Evolutionary conservation across 345 rosid species (phyloP).

Genomic region (Zanthoxylum bungeanum): DNA sequence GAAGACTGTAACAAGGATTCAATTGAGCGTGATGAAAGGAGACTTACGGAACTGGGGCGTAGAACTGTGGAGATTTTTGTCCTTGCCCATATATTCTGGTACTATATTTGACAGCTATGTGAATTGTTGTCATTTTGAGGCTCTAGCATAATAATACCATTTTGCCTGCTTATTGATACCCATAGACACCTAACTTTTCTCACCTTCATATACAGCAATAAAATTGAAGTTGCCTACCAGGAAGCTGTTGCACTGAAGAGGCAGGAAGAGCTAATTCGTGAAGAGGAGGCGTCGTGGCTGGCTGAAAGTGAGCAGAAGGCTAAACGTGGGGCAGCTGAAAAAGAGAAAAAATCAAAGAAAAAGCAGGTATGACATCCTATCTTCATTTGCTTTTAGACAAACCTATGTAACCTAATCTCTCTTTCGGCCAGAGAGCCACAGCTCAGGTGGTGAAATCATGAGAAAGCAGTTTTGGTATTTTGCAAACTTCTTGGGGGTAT

Average conservation of each 20-base stretch:
- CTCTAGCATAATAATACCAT: neutral
- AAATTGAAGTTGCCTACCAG: conserved; percentile 89
- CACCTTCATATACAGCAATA: conserved; percentile 49
- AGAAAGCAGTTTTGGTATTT: neutral
- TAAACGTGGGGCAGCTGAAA: conserved; percentile 62
- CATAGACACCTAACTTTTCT: conserved; percentile 14
- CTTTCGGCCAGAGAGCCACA: neutral
- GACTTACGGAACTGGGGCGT: conserved; percentile 87
- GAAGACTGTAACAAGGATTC: conserved; percentile 80
- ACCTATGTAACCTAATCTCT: neutral
- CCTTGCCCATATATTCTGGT: conserved; percentile 92
- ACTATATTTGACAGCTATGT: conserved; percentile 12
- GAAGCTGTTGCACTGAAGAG: conserved; percentile 88
- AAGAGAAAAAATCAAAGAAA: conserved; percentile 88
- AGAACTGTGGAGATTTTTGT: conserved; percentile 89
- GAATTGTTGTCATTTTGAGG: neutral
- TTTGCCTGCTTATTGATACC: neutral
- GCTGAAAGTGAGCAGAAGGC: conserved; percentile 83
- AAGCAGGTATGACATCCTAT: conserved; percentile 52
- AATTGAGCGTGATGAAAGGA: conserved; percentile 81
- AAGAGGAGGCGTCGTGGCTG: conserved; percentile 86
- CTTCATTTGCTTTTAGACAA: neutral
- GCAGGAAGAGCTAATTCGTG: conserved; percentile 96
- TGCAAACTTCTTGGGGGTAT: neutral
- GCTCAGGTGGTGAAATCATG: neutral